A percentile compares a stretch with the other conserved stretches of the same genome.
phyloP scores from a whole-genome alignment of 2,329 filamentous ascomycete genomes.

The Aspergillus ochraceoroseus region DNA sequence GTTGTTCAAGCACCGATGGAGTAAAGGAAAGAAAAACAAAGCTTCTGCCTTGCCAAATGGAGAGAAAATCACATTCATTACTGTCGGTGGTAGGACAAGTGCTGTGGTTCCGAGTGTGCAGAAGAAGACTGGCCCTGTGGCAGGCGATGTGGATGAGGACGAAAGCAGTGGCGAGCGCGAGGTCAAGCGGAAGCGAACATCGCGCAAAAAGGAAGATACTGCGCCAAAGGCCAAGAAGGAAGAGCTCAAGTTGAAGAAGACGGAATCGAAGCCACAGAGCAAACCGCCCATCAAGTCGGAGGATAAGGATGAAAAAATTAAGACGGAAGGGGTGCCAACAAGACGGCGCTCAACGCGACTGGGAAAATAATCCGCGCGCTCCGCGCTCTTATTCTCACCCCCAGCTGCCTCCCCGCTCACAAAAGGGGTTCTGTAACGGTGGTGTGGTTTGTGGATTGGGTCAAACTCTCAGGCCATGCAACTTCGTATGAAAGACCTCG shows the following conservation, averaged over 20 bases:
- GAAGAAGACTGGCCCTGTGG: conserved; percentile 67
- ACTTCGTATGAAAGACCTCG: conserved; percentile 27
- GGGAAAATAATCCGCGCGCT: conserved; percentile 20
- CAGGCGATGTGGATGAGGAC: conserved; percentile 46
- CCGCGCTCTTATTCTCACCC: too few species aligned
- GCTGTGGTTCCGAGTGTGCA: conserved; percentile 81
- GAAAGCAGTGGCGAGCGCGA: conserved; percentile 20
- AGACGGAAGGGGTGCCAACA: conserved; percentile 12
- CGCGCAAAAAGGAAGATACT: conserved; percentile 28
- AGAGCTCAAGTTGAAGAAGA: conserved; percentile 24
- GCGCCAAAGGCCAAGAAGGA: conserved; percentile 20
- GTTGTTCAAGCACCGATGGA: conserved; percentile 85
- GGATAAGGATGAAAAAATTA: conserved; percentile 20
- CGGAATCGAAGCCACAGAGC: conserved; percentile 23
- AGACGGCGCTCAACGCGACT: conserved; percentile 32
- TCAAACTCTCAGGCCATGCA: conserved; percentile 31
- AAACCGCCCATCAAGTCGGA: conserved; percentile 24
- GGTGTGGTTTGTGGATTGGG: background rate
- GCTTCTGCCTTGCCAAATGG: conserved; percentile 70
- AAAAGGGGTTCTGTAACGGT: too few species aligned
- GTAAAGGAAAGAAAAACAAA: conserved; percentile 73
- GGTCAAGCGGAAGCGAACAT: conserved; percentile 33
- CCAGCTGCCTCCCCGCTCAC: too few species aligned
- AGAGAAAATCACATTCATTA: conserved; percentile 77
- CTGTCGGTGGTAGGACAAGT: conserved; percentile 84